Base-by-base conservation (phyloP, 352 stramenopile species). In the Phytopythium helicoides region DNA sequence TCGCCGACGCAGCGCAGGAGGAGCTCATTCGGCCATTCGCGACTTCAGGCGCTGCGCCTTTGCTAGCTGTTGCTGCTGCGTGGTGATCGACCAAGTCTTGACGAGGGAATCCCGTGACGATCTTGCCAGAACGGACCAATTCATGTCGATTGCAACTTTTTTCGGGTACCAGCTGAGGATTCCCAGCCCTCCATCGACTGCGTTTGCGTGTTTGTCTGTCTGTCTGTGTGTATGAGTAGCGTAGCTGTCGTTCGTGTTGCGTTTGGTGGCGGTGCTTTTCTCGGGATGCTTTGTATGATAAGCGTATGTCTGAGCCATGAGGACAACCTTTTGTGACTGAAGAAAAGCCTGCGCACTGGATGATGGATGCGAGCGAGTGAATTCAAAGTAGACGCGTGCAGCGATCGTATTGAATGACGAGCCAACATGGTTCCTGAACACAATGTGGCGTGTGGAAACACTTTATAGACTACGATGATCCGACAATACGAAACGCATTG, bases 131-230 rank as follows among this genome's bases (percentile, higher is more conserved):
- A 87, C 81, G 81, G 78, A 92, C 78, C 78, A 92, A 89, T 89
- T 88, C 78, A 92, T 86, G 81, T 85, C 81, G 81, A 92, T 92
- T 89, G 76, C 81, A 89, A 87, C 64, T 81, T 86, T 48, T 91
- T 91, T 91, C 81, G 81, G 81, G 81, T 91, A 91, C 81, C 81
- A 89, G 41, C 81, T 87, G 78, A 91, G 81, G 78, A 80, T 87
- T 91, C 63, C 40, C 33, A 16, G 19, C 42, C 14, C 31, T 37
- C 34, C 9, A 38, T 47, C 7, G 50, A 56, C 28, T 16, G 11
- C 31, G 11, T 61, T 62, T 62, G 35, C 54, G 42, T 61, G 39
- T 57, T 18, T n/a, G n/a, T n/a, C n/a, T 16, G 23, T 46, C 6
- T 52, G n/a, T 42, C 22, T 54, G 33, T 22, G 39, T 48, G 40